Percentiles rank a stretch among this genome's conserved stretches.
Evolutionary conservation across 1,139 yeast species (phyloP).

Genomic region (Kodamaea sp.): DNA sequence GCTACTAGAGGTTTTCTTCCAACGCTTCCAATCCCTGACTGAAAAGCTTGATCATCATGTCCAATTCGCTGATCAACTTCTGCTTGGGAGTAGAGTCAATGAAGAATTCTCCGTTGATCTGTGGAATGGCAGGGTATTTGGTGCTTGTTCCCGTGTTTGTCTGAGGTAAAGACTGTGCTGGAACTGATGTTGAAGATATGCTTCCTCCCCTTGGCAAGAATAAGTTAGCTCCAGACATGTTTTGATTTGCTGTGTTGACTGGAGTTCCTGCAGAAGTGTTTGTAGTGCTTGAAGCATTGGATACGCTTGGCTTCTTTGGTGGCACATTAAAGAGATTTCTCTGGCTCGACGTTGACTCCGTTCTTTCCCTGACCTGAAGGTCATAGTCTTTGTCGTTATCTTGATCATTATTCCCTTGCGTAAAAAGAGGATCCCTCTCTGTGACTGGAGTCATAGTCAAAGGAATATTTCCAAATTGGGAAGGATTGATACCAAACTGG

Average conservation of each 20-base stretch:
- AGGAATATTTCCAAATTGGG: conserved; percentile 50
- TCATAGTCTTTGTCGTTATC: conserved; percentile 16
- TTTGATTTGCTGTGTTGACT: conserved; percentile 6
- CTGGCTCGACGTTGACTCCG: conserved; percentile 16
- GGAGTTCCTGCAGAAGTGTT: conserved; percentile 14
- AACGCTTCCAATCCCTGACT: conserved; percentile 44
- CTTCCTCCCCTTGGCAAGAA: conserved; percentile 10
- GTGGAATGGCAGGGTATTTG: conserved; percentile 41
- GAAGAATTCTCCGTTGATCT: conserved; percentile 40
- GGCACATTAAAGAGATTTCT: conserved; percentile 7
- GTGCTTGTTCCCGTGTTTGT: conserved; percentile 1
- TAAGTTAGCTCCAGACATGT: conserved; percentile 11
- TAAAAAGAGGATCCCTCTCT: conserved; percentile 45
- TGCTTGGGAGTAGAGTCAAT: conserved; percentile 39
- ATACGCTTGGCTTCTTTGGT: conserved; percentile 5
- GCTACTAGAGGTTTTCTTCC: conserved; percentile 25
- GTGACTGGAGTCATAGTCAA: conserved; percentile 79
- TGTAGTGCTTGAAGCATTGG: background rate
- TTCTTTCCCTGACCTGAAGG: conserved; percentile 17
- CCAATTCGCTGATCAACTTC: conserved; percentile 40
- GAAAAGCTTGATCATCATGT: conserved; percentile 40
- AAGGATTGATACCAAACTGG: conserved; percentile 65
- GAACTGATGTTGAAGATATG: conserved; percentile 7
- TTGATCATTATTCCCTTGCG: conserved; percentile 12
- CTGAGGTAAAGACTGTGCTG: background rate